These are phyloP conservation scores for Avena insularis DNA, from an alignment of 176 grass and related monocot species.

Conservation along the genomic window DNA sequence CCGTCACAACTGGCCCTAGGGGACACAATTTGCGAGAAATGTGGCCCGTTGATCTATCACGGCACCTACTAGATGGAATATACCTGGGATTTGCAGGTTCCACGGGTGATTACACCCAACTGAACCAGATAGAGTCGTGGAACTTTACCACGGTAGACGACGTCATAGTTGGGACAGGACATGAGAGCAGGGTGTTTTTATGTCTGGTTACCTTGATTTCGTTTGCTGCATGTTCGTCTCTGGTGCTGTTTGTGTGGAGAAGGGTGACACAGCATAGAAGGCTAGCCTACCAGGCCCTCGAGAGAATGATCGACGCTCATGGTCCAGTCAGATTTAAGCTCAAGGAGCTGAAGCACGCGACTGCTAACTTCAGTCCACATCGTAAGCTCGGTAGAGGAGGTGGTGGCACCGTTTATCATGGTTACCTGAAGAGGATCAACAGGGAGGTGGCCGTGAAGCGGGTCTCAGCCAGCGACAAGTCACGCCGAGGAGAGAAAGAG, in stretches of 20 bases:
- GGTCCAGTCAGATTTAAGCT: slow-evolving; percentile 17
- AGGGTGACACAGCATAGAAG: slow-evolving; percentile 3
- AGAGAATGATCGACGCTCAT: slow-evolving; percentile 6
- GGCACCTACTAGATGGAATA: not conserved
- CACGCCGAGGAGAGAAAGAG: slow-evolving; percentile 14
- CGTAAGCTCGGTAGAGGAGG: slow-evolving; percentile 17
- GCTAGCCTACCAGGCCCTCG: not conserved
- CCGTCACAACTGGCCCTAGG: not conserved
- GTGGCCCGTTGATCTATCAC: not conserved
- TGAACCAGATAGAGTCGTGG: slow-evolving; percentile 1
- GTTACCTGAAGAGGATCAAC: not conserved
- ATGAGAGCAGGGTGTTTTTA: not conserved
- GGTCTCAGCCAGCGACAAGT: not conserved
- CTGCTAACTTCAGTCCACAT: not conserved
- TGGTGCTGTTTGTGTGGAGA: slow-evolving; percentile 13
- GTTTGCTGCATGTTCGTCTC: not conserved
- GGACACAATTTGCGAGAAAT: not conserved
- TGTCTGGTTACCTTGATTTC: not conserved
- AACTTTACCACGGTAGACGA: slow-evolving; percentile 11
- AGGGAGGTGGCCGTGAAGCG: slow-evolving; percentile 16
- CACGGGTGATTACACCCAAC: not conserved
- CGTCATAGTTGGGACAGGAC: not conserved
- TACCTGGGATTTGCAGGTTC: slow-evolving; percentile 8
- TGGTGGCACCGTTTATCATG: not conserved
- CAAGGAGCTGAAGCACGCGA: not conserved